A percentile compares a stretch with the other conserved stretches of the same genome.
These are phyloP conservation scores for Pulveroboletus sp. DNA, from an alignment of 768 basidiomycete genomes.

Conservation along the genomic window DNA sequence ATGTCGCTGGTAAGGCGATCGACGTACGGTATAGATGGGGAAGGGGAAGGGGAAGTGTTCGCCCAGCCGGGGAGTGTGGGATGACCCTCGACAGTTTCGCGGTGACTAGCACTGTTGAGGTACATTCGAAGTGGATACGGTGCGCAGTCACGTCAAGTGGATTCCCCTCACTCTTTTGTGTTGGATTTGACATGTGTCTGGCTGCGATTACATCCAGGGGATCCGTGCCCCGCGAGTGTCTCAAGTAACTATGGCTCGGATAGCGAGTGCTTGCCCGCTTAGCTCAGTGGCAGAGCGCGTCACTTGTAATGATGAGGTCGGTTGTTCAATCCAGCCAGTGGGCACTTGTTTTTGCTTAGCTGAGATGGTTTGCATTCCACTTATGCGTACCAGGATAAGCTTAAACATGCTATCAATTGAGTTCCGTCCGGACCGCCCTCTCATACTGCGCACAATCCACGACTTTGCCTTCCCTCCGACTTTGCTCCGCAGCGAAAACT, in stretches of 20 bases:
- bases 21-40: constrained; percentile 33
- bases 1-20: constrained; percentile 41
- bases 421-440: constrained; percentile 38
- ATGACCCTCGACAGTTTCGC: constrained; percentile 31
- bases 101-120: not conserved
- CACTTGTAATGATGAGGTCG: constrained; percentile 43
- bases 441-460: constrained; percentile 70
- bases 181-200: too few species aligned
- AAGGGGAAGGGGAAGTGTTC: constrained; percentile 42
- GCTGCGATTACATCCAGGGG: too few species aligned
- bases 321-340: constrained; percentile 44
- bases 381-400: too few species aligned
- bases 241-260: not conserved
- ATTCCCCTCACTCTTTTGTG: too few species aligned
- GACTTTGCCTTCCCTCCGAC: constrained; percentile 62
- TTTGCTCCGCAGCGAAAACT: constrained; percentile 84
- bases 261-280: constrained; percentile 25
- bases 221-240: too few species aligned
- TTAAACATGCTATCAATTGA: too few species aligned
- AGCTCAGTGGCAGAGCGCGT: constrained; percentile 45
- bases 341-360: constrained; percentile 20
- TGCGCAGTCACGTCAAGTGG: too few species aligned
- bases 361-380: too few species aligned
- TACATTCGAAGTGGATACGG: too few species aligned
- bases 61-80: constrained; percentile 61